phyloP scores from a whole-genome alignment of 768 basidiomycete genomes.

The Paxillus involutus region DNA sequence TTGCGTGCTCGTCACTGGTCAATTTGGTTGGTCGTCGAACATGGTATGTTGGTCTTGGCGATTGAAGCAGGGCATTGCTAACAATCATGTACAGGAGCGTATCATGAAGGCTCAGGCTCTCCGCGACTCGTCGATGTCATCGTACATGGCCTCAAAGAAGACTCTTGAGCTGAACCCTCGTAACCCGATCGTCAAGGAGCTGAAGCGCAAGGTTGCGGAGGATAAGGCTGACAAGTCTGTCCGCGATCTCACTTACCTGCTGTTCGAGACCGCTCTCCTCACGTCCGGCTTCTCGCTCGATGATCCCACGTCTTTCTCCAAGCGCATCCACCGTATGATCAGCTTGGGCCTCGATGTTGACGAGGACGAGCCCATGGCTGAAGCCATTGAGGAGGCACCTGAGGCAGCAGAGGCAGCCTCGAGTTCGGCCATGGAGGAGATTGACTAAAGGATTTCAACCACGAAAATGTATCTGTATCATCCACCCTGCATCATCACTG shows the following conservation, averaged over 20 bases:
- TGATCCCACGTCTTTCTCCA: conserved; percentile 91
- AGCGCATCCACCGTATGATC: conserved; percentile 98
- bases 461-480: conserved; percentile 26
- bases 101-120: conserved; percentile 99
- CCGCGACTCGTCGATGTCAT: conserved; percentile 95
- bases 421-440: conserved; percentile 95
- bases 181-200: conserved; percentile 94
- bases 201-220: conserved; percentile 92
- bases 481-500: conserved; percentile 23
- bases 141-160: conserved; percentile 99
- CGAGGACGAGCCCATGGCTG: conserved; percentile 52
- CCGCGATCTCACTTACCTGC: conserved; percentile 90
- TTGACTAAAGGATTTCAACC: conserved; percentile 54
- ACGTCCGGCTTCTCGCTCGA: conserved; percentile 96
- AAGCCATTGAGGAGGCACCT: conserved; percentile 41
- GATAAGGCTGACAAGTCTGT: conserved; percentile 99
- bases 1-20: conserved; percentile 96
- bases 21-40: conserved; percentile 99
- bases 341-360: conserved; percentile 87
- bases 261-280: conserved; percentile 96
- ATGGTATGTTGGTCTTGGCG: conserved; percentile 58
- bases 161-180: conserved; percentile 93
- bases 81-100: conserved; percentile 57
- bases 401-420: conserved; percentile 62
- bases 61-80: not conserved